A percentile compares a stretch with the other conserved stretches of the same genome.
phyloP scores from a whole-genome alignment of 2,329 filamentous ascomycete species.

The Pseudogymnoascus sp. region DNA sequence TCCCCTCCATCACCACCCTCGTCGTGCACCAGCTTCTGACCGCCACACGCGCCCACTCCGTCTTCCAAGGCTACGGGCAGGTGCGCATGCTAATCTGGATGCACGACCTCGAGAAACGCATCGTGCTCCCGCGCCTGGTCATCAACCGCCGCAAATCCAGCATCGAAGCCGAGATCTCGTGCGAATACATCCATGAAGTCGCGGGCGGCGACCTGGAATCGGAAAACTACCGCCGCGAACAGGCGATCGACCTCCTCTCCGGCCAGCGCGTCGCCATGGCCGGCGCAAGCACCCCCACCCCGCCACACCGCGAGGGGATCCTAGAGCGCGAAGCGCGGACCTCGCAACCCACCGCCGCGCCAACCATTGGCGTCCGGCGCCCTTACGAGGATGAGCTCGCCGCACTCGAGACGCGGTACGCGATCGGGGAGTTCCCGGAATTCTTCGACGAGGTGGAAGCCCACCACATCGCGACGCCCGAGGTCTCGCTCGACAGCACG shows the following conservation, averaged over 20 bases:
- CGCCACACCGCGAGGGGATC: conserved; percentile 36
- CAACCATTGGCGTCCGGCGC: background rate
- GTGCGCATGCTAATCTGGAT: conserved; percentile 74
- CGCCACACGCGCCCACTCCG: conserved; percentile 46
- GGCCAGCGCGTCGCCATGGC: conserved; percentile 38
- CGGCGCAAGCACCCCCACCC: conserved; percentile 34
- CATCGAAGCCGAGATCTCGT: conserved; percentile 52
- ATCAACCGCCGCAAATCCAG: conserved; percentile 46
- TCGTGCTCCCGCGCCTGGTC: conserved; percentile 52
- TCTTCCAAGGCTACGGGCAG: conserved; percentile 68
- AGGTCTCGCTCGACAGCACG: background rate
- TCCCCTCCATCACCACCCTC: conserved; percentile 49
- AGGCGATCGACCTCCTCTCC: conserved; percentile 40
- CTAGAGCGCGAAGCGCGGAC: conserved; percentile 21
- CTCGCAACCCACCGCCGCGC: background rate
- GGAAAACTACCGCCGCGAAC: conserved; percentile 34
- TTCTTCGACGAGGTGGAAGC: background rate
- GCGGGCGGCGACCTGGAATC: conserved; percentile 29
- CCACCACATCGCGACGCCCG: background rate
- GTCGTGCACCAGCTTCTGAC: conserved; percentile 54
- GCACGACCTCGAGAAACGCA: conserved; percentile 48
- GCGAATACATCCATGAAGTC: conserved; percentile 52
- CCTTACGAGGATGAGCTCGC: conserved; percentile 11
- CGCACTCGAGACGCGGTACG: conserved; percentile 10
- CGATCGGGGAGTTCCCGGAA: background rate